Conservation (phyloP, 768 basidiomycete genomes). For the Kwoniella mangroviensis region DNA sequence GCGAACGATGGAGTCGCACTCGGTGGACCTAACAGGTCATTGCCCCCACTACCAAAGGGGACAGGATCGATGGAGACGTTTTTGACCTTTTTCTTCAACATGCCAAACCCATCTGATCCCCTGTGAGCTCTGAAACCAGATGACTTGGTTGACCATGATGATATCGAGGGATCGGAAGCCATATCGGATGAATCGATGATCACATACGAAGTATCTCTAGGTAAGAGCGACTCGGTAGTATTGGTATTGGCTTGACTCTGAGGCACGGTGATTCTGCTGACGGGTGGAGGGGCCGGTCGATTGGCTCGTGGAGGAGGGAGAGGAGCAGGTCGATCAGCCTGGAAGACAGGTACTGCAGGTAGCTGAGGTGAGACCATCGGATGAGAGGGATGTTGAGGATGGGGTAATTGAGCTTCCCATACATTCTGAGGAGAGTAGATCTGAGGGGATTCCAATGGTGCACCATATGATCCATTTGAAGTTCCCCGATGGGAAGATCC, state of each 20-base stretch:
- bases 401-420: conserved; percentile 27
- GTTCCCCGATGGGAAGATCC: conserved; percentile 40
- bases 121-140: conserved; percentile 37
- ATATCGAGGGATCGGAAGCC: conserved; percentile 34
- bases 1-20: conserved; percentile 22
- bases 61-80: conserved; percentile 39
- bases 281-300: conserved; percentile 25
- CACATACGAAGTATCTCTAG: conserved; percentile 53
- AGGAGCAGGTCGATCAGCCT: conserved; percentile 34
- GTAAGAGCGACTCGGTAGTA: conserved; percentile 25
- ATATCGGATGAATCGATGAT: conserved; percentile 46
- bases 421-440: conserved; percentile 25
- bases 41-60: conserved; percentile 30
- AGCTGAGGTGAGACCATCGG: conserved; percentile 6
- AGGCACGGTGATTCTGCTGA: not conserved
- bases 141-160: conserved; percentile 36
- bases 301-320: conserved; percentile 33
- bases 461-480: conserved; percentile 39
- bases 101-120: conserved; percentile 51
- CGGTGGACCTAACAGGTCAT: conserved; percentile 32
- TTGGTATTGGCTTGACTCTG: not conserved
- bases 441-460: conserved; percentile 32
- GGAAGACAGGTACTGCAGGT: conserved; percentile 21
- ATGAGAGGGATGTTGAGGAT: conserved; percentile 1
- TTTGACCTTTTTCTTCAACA: conserved; percentile 52